Evolutionary conservation across 768 basidiomycete genomes (phyloP).

Genomic region (Fomitopsis pulvina): DNA sequence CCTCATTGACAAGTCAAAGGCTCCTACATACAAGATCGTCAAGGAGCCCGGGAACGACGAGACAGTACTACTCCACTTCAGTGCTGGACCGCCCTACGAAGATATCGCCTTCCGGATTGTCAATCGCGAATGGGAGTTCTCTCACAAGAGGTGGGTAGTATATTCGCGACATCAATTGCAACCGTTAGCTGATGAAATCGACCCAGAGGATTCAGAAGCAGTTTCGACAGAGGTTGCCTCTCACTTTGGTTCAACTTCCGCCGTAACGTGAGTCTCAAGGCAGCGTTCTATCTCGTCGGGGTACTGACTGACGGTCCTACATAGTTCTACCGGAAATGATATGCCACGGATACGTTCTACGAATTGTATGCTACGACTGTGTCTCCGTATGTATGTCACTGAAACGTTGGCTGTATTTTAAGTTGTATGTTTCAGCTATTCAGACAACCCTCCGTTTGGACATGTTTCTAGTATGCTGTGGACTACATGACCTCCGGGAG

Average conservation of each 20-base stretch:
- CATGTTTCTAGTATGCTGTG: too few relatives aligned
- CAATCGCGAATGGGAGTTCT: constrained; percentile 97
- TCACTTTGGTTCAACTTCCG: constrained; percentile 97
- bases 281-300: constrained; percentile 5
- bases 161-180: not conserved
- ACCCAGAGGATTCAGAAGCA: constrained; percentile 86
- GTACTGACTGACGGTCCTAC: constrained; percentile 13
- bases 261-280: constrained; percentile 75
- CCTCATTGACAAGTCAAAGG: constrained; percentile 95
- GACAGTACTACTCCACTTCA: constrained; percentile 89
- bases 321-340: constrained; percentile 77
- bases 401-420: too few relatives aligned
- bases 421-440: too few relatives aligned
- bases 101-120: constrained; percentile 98
- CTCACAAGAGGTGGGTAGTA: constrained; percentile 84
- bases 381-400: too few relatives aligned
- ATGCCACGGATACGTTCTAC: too few relatives aligned
- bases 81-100: constrained; percentile 96
- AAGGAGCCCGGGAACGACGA: constrained; percentile 94
- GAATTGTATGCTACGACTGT: too few relatives aligned
- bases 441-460: too few relatives aligned
- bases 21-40: constrained; percentile 94
- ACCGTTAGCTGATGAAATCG: constrained; percentile 7
- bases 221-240: constrained; percentile 94
- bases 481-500: too few relatives aligned